Evolutionary conservation across 148 eudicot species (phyloP).

Genomic region (Heliamphora exappendiculata): DNA sequence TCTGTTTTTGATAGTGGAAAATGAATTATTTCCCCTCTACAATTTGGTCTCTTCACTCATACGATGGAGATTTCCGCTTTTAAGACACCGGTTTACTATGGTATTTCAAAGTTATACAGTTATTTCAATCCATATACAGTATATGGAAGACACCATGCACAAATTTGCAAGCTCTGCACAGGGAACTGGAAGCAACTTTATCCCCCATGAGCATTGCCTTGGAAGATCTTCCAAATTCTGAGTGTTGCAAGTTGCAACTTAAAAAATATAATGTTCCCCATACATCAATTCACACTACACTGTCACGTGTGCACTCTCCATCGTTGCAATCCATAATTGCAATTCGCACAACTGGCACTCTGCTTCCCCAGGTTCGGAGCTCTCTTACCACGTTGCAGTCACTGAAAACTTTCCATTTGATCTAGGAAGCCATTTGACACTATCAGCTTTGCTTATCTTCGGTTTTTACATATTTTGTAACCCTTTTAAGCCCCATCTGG

Average conservation of each 20-base stretch:
- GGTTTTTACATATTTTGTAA: neutral
- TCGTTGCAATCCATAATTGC: neutral
- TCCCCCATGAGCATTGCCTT: neutral
- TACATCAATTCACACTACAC: neutral
- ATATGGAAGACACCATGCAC: neutral
- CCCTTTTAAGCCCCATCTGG: neutral
- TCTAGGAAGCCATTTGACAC: neutral
- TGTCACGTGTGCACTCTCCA: neutral
- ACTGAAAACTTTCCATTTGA: neutral
- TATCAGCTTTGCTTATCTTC: neutral
- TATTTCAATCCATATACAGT: no score
- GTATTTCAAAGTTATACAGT: no score
- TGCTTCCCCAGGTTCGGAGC: neutral
- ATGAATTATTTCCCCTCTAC: no score
- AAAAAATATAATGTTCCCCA: no score
- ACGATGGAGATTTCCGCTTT: no score
- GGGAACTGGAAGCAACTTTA: neutral
- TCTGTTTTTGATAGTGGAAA: no score
- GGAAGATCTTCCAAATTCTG: neutral
- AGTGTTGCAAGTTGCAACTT: no score
- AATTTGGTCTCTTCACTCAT: no score
- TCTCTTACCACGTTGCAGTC: neutral
- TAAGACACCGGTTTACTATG: no score
- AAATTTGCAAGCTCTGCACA: neutral
- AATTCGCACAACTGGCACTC: neutral